Base-by-base conservation (phyloP, 345 rosid species). In the Salix dunnii region DNA sequence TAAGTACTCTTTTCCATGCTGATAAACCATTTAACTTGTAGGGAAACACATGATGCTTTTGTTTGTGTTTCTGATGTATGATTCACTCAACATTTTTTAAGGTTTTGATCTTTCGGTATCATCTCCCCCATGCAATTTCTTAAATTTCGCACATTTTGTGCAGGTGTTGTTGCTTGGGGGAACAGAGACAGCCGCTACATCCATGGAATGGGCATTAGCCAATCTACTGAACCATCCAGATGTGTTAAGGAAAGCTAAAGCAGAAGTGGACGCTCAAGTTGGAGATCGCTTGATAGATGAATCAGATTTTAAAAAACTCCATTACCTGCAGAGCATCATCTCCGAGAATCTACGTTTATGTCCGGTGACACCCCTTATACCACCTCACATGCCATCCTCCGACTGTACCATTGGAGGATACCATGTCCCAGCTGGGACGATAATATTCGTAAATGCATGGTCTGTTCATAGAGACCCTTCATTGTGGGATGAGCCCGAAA, bases 391-490 rank as follows among this genome's bases (percentile, higher is more conserved):
- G 23, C 7, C 70, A 0, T 67, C 70, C 9, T 0, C 3, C 0
- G 43, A 17, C 23, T 67, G 70, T 36, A 67, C 25, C 21, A n/a
- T 67, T 7, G 70, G 70, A 67, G 70, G 70, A 17, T 67, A 67
- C 21, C 2, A 67, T 2, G 70, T 67, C 43, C 70, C 70, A 35
- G 17, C 20, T 2, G 70, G 36, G 18, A 35, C 46, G 5, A 67
- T 35, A 16, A 8, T 66, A n/a, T 66, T 67, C 2, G 42, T 67
- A 18, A 67, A 67, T 21, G 42, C 43, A 35, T 67, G 70, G 42
- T 10, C 70, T 1, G 2, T 66, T 3, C 69, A 66, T 20, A 66
- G 46, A 33, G 69, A 66, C 20, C 69, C 69, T 2, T 6, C 20
- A 12, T 6, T 66, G 9, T 66, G 69, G 69, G 69, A 66, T 33